Conservation (phyloP, 805 yeast species). For the Priceomyces fermenticarens region DNA sequence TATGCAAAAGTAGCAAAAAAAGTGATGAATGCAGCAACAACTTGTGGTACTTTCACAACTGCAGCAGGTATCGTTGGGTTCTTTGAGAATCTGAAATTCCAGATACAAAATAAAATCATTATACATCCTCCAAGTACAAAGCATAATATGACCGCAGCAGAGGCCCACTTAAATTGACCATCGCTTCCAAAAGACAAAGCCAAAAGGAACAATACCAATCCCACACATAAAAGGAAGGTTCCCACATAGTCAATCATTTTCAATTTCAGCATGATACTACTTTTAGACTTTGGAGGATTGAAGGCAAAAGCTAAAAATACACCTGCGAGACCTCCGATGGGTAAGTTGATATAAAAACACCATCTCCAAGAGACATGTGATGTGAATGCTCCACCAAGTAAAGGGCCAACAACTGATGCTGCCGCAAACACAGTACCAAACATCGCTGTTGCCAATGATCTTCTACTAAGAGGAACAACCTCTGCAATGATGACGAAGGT, state of each 20-base stretch:
- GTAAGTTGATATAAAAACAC: conserved; percentile 70
- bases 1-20: conserved; percentile 29
- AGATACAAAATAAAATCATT: conserved; percentile 28
- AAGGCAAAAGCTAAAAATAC: conserved; percentile 35
- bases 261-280: conserved; percentile 33
- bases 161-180: conserved; percentile 45
- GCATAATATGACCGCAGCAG: conserved; percentile 49
- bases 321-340: conserved; percentile 54
- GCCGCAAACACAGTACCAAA: conserved; percentile 43
- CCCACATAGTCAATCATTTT: conserved; percentile 44
- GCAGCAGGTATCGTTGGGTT: conserved; percentile 44
- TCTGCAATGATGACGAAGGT: conserved; percentile 29
- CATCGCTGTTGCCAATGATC: conserved; percentile 33
- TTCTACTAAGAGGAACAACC: conserved; percentile 26
- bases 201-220: conserved; percentile 42
- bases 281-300: conserved; percentile 45
- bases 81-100: conserved; percentile 41
- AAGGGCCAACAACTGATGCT: conserved; percentile 56
- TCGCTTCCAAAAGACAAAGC: conserved; percentile 53
- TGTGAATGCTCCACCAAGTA: conserved; percentile 64
- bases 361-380: conserved; percentile 64
- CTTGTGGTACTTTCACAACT: conserved; percentile 35
- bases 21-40: conserved; percentile 35
- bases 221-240: conserved; percentile 35
- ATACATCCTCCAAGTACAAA: conserved; percentile 44